Evolutionary conservation across 176 grass and related monocot species (phyloP), one percentile per base, ranked within the genome.

Genomic region (Phyllostachys edulis): DNA sequence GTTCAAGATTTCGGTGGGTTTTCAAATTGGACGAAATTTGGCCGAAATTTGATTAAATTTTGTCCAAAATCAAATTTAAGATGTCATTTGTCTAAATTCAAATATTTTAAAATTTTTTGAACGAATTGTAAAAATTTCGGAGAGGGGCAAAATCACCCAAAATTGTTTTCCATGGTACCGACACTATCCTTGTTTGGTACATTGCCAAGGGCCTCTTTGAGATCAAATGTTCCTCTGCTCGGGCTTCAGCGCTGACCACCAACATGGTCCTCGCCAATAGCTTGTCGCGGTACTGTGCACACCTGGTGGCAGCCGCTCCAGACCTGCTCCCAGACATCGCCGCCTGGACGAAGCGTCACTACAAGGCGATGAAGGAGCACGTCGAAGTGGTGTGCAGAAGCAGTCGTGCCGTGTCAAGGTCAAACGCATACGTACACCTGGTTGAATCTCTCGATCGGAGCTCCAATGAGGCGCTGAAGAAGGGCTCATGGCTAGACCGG

Each of bases 271-370:
- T 62, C 52, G 56, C 75, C 6, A 4, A 21, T 0, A 4, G 21
- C 75, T 77, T 77, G 75, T 77, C 75, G 13, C 37, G 55, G 34
- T 77, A 77, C 37, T 77, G 75, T 32, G 7, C 12, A 10, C 27
- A 77, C 55, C 75, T 77, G 21, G 75, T 77, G 56, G 75, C 75
- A 10, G n/a, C 24, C 13, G 75, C 52, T n/a, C 75, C 75, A 14
- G 75, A 77, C 1, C 75, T 77, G 20, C 75, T 45, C 20, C 55
- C 75, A 7, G 55, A 77, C 75, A 44, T 62, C 1, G 39, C 75
- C 29, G 29, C 14, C 37, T 77, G 75, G 75, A 62, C 54, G 2
- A 77, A 24, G 21, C 21, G 12, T 6, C 57, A 7, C 3, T 63
- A 63, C 57, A 2, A 63, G 56, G 13, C 0, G 4, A 39, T 78